Percentiles rank a stretch among this genome's conserved stretches.
Evolutionary conservation across 2,329 filamentous ascomycete genomes (phyloP).

Genomic region (Xylariaceae sp.): DNA sequence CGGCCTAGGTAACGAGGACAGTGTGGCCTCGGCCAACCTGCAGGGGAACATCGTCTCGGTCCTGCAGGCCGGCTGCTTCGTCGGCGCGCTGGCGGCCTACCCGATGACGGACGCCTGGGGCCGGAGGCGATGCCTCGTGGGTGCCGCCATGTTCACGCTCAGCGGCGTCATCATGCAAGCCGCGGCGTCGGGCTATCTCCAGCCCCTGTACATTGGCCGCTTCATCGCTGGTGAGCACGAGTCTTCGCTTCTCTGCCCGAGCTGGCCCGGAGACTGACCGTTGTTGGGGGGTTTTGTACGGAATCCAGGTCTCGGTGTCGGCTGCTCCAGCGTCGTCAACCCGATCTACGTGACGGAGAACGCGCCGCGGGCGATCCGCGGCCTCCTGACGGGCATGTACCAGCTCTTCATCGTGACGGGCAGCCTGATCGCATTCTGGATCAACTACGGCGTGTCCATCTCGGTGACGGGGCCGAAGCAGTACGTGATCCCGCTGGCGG

Average conservation of each 20-base stretch:
- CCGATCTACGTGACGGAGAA: slow-evolving; percentile 39
- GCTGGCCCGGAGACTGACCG: neutral
- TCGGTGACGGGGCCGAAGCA: slow-evolving; percentile 22
- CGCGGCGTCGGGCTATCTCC: slow-evolving; percentile 47
- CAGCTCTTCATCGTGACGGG: slow-evolving; percentile 39
- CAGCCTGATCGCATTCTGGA: slow-evolving; percentile 38
- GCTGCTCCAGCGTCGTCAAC: slow-evolving; percentile 34
- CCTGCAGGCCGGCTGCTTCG: slow-evolving; percentile 34
- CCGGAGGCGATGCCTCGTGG: slow-evolving; percentile 45
- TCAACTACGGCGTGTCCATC: slow-evolving; percentile 41
- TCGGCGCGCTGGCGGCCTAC: slow-evolving; percentile 36
- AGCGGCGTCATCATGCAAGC: slow-evolving; percentile 55
- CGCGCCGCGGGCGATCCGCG: slow-evolving; percentile 35
- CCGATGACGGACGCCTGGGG: slow-evolving; percentile 46
- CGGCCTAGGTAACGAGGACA: slow-evolving; percentile 33
- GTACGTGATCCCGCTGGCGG: slow-evolving; percentile 54
- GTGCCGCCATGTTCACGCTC: slow-evolving; percentile 46
- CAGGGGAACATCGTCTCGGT: slow-evolving; percentile 59
- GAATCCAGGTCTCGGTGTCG: slow-evolving; percentile 31
- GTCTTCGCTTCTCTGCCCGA: neutral
- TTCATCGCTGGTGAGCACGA: slow-evolving; percentile 36
- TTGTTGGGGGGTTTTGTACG: neutral
- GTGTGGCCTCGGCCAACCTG: slow-evolving; percentile 43
- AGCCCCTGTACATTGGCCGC: slow-evolving; percentile 55
- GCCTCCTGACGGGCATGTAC: slow-evolving; percentile 36